phyloP scores from a whole-genome alignment of 75 land plant species.

The Cupressus sempervirens region DNA sequence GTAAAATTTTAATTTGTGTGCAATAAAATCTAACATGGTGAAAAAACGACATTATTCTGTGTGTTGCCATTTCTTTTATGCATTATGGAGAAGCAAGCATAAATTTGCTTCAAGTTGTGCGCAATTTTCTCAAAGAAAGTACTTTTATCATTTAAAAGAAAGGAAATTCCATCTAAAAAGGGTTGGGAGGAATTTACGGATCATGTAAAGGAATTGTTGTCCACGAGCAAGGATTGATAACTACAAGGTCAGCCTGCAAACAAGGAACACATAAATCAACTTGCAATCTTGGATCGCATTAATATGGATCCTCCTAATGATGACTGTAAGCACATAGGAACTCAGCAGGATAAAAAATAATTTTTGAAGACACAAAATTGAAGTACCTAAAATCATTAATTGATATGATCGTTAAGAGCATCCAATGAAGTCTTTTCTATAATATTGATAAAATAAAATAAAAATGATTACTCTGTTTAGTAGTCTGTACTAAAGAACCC shows the following conservation, averaged over 20 bases:
- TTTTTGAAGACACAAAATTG: neutral
- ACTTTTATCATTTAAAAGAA: neutral
- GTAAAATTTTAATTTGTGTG: neutral
- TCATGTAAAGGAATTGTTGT: slow-evolving; percentile 86
- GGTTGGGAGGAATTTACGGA: slow-evolving; percentile 44
- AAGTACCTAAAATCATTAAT: neutral
- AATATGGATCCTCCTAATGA: neutral
- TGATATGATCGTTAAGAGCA: neutral
- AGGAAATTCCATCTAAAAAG: neutral
- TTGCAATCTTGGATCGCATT: neutral
- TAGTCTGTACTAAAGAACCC: neutral
- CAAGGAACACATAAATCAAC: slow-evolving; percentile 3
- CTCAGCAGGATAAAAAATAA: neutral
- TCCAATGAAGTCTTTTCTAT: neutral
- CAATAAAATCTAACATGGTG: neutral
- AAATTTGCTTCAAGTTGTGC: neutral
- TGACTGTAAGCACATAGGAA: neutral
- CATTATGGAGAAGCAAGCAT: neutral
- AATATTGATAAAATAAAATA: neutral
- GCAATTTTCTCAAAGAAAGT: neutral
- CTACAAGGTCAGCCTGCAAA: slow-evolving; percentile 80
- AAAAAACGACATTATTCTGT: neutral
- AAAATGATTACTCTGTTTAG: neutral
- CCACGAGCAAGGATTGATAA: slow-evolving; percentile 76
- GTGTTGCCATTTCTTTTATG: neutral